These are phyloP conservation scores for Solioccasus polychromus DNA, from an alignment of 768 basidiomycete genomes.

Conservation along the genomic window DNA sequence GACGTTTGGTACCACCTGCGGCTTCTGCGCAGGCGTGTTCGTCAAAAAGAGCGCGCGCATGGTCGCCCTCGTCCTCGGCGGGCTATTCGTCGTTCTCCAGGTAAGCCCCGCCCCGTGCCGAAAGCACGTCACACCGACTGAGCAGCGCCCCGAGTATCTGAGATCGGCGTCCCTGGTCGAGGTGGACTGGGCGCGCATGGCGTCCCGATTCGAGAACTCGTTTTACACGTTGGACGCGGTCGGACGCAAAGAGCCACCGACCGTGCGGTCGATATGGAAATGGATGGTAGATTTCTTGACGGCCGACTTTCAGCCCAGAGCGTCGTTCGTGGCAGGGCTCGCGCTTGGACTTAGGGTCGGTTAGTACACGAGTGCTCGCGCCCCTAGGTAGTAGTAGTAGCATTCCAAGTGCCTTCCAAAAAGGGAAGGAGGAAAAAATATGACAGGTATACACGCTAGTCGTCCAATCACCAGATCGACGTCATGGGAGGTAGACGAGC, in stretches of 20 bases:
- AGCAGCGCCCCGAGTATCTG: conserved; percentile 60
- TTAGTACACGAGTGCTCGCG: too few species aligned
- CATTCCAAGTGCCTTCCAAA: conserved; percentile 18
- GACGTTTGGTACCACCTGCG: conserved; percentile 84
- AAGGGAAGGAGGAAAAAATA: conserved; percentile 24
- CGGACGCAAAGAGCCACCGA: conserved; percentile 59
- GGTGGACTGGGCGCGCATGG: conserved; percentile 76
- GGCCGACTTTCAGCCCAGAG: conserved; percentile 89
- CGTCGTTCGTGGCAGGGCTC: conserved; percentile 84
- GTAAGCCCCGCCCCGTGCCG: conserved; percentile 40
- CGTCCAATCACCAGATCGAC: conserved; percentile 4
- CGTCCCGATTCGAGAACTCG: conserved; percentile 63
- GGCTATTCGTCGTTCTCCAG: conserved; percentile 87
- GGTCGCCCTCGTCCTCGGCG: conserved; percentile 84
- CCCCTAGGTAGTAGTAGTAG: too few species aligned
- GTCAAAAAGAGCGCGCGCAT: conserved; percentile 91
- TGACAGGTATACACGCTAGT: background rate
- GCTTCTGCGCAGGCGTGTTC: conserved; percentile 89
- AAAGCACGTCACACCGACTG: background rate
- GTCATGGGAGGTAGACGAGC: conserved; percentile 83
- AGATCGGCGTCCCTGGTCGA: conserved; percentile 67
- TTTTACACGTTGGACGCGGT: conserved; percentile 64
- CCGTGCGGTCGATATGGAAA: conserved; percentile 58
- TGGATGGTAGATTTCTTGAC: conserved; percentile 80
- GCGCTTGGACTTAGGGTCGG: conserved; percentile 80